Evolutionary conservation across 2,329 filamentous ascomycete species (phyloP).

Genomic region (Stylonectria norvegica): DNA sequence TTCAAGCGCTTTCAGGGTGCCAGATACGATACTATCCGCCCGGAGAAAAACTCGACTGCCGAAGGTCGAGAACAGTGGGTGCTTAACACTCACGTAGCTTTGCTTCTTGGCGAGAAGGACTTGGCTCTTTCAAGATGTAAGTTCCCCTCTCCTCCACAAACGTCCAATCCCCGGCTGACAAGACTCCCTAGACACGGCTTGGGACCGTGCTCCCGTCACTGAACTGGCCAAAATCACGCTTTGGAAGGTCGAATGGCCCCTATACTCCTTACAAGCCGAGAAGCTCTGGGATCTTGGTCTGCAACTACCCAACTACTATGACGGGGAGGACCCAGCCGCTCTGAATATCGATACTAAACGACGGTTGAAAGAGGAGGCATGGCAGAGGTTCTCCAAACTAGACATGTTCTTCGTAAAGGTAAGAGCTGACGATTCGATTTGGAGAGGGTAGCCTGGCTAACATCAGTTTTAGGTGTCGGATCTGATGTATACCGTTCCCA

Average conservation of each 20-base stretch:
- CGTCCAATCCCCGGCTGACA: conserved; percentile 5
- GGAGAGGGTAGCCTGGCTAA: conserved; percentile 13
- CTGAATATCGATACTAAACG: conserved; percentile 44
- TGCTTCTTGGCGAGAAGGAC: conserved; percentile 64
- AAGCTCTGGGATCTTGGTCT: conserved; percentile 51
- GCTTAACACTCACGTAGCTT: conserved; percentile 60
- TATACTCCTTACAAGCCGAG: conserved; percentile 52
- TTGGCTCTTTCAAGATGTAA: conserved; percentile 57
- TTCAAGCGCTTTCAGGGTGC: conserved; percentile 59
- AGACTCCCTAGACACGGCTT: conserved; percentile 49
- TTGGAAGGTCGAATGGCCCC: conserved; percentile 57
- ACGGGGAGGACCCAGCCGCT: conserved; percentile 40
- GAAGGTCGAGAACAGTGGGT: conserved; percentile 65
- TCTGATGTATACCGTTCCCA: conserved; percentile 56
- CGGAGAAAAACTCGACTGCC: conserved; percentile 48
- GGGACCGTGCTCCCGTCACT: conserved; percentile 54
- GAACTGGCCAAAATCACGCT: conserved; percentile 54
- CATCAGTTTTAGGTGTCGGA: conserved; percentile 51
- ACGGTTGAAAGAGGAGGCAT: conserved; percentile 47
- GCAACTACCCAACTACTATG: conserved; percentile 52
- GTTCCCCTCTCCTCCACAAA: conserved; percentile 26
- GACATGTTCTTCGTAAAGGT: conserved; percentile 69
- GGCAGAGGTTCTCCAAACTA: conserved; percentile 52
- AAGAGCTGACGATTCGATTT: conserved; percentile 16
- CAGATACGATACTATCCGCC: conserved; percentile 60